Base-by-base conservation (phyloP, 768 basidiomycete genomes). In the Psilocybe cubensis region DNA sequence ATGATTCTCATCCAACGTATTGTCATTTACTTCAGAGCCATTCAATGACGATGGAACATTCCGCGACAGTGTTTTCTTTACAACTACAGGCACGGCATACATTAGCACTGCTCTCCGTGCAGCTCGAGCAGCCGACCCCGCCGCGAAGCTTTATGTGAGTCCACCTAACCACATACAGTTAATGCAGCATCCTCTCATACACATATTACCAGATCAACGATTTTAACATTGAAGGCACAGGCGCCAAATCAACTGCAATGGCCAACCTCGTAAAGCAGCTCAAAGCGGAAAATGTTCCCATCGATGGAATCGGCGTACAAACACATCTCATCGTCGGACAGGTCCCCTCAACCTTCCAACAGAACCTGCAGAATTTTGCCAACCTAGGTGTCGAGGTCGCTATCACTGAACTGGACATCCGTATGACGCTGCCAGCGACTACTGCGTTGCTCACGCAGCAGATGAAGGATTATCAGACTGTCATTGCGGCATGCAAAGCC, bases 361-460 rank as follows among this genome's bases (percentile, higher is more conserved):
- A 76, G 3, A 83, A 83, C 57, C 70, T 87, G 53, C 65, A 79
- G 57, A 73, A 78, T 51, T 82, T 88, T 65, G 77, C 82, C 8
- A 78, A 79, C 10, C 79, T 87, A n/a, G 86, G 88, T 1, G 74
- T 88, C 42, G 87, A 88, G 62, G 82, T 88, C 21, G 86, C 86
- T 7, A 80, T 88, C 61, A 89, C 87, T 1, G 87, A 88, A 64
- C 77, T 89, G 43, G 87, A 89, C 63, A 83, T 84, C 63, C 77
- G 86, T 50, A 84, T 86, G 76, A 76, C 76, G 8, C 74, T 83
- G 12, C 86, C 85, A 12, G 75, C 73, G 10, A 84, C 83, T 2
- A 60, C 68, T 9, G 79, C 79, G 0, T 70, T 80, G 33, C 72
- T 83, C 24, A 74, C 70, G 21, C 83, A 86, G 65, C 86, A 88